Conservation (phyloP, 345 rosid genomes). For the Geranium brycei region DNA sequence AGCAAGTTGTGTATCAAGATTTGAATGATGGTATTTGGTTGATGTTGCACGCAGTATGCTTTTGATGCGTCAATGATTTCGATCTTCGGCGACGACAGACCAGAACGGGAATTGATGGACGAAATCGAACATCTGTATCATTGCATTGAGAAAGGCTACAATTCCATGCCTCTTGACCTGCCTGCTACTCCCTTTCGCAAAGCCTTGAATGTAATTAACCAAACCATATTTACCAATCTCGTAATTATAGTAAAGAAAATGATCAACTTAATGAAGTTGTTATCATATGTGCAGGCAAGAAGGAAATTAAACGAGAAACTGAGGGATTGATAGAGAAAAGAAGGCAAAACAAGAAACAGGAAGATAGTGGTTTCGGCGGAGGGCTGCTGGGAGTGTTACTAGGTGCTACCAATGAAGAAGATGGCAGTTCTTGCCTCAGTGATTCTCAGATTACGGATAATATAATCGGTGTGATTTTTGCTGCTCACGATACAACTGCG, state of each 20-base stretch:
- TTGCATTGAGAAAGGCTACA: slow-evolving; percentile 58
- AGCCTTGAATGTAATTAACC: slow-evolving; percentile 42
- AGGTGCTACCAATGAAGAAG: slow-evolving; percentile 15
- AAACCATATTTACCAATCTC: neutral
- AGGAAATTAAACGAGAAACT: slow-evolving; percentile 33
- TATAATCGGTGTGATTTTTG: slow-evolving; percentile 77
- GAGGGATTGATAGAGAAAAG: slow-evolving; percentile 44
- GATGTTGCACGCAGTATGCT: slow-evolving; percentile 38
- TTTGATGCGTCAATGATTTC: slow-evolving; percentile 73
- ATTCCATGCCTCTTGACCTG: slow-evolving; percentile 67
- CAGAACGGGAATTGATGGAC: slow-evolving; percentile 24
- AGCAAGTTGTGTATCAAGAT: slow-evolving; percentile 9
- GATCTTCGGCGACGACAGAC: slow-evolving; percentile 64
- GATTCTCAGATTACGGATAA: slow-evolving; percentile 82
- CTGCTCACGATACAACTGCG: slow-evolving; percentile 86
- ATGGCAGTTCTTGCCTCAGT: slow-evolving; percentile 46
- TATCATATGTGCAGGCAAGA: slow-evolving; percentile 38
- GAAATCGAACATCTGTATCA: slow-evolving; percentile 47
- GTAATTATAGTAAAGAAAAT: neutral
- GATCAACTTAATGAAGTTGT: neutral
- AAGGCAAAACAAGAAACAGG: slow-evolving; percentile 12
- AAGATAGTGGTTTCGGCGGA: slow-evolving; percentile 24
- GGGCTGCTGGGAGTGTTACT: slow-evolving; percentile 47
- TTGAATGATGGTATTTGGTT: neutral
- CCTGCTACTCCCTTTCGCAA: slow-evolving; percentile 60